These are phyloP conservation scores for Chlamydomonas applanata DNA, from an alignment of 139 green algal genomes.

Conservation along the genomic window DNA sequence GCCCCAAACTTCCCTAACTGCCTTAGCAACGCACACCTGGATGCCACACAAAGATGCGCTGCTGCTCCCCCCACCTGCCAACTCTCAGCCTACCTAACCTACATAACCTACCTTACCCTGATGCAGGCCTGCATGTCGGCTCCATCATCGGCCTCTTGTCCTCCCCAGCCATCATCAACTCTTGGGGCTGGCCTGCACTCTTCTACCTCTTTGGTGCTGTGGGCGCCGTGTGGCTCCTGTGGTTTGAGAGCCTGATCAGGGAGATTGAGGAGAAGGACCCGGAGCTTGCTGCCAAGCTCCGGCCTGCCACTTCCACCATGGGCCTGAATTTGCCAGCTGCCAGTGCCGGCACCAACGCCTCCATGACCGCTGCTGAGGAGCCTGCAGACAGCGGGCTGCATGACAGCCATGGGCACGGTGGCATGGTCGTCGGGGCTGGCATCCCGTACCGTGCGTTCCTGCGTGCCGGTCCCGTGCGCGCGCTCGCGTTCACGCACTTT, in stretches of 20 bases:
- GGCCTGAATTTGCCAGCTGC: not conserved
- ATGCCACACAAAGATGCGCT: no score
- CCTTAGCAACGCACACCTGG: no score
- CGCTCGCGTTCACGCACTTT: conserved; percentile 92
- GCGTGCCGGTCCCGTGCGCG: conserved; percentile 22
- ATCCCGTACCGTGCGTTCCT: conserved; percentile 18
- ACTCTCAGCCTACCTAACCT: no score
- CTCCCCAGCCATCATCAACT: conserved; percentile 70
- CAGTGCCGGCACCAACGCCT: not conserved
- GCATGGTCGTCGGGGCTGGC: not conserved
- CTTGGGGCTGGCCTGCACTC: conserved; percentile 77
- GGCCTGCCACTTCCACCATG: not conserved
- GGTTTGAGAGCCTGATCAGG: not conserved
- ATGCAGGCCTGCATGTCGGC: conserved; percentile 94
- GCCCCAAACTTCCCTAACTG: no score
- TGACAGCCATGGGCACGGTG: no score
- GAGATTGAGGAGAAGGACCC: conserved; percentile 1
- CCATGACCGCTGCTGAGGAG: not conserved
- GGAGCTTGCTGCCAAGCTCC: not conserved
- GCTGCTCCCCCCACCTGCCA: no score
- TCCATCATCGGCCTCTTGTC: conserved; percentile 79
- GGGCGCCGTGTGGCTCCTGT: conserved; percentile 10
- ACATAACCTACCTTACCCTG: no score
- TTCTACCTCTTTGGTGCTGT: conserved; percentile 83
- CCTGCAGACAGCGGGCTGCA: not conserved